Evolutionary conservation across 495 filamentous ascomycete genomes (phyloP).

Genomic region (Durotheca rogersii): DNA sequence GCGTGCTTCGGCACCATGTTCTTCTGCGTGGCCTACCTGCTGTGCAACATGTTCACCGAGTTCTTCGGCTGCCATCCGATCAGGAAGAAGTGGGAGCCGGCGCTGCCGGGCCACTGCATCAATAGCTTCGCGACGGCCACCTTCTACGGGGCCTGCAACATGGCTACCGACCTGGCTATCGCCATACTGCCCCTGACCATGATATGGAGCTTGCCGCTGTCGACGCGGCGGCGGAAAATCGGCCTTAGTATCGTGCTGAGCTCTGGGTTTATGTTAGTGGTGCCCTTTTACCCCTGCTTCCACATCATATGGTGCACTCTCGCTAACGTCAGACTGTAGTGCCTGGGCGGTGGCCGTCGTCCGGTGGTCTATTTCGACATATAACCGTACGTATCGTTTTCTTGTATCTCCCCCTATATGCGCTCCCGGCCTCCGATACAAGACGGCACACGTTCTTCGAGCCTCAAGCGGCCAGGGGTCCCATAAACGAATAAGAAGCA

Average conservation of each 20-base stretch:
- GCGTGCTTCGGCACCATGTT: slow-evolving; percentile 39
- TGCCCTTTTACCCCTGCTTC: too few relatives aligned
- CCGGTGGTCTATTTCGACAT: slow-evolving; percentile 32
- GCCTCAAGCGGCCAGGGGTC: not conserved
- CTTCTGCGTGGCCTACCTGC: slow-evolving; percentile 39
- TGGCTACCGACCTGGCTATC: slow-evolving; percentile 28
- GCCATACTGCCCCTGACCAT: slow-evolving; percentile 30
- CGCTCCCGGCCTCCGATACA: too few relatives aligned
- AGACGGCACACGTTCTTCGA: too few relatives aligned
- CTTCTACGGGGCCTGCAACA: slow-evolving; percentile 24
- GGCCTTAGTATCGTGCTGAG: slow-evolving; percentile 27
- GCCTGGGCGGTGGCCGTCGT: slow-evolving; percentile 37
- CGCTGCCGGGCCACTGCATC: slow-evolving; percentile 37
- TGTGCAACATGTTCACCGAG: slow-evolving; percentile 42
- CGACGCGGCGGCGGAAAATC: slow-evolving; percentile 19
- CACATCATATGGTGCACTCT: not conserved
- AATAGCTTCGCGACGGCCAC: slow-evolving; percentile 24
- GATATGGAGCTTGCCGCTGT: slow-evolving; percentile 28
- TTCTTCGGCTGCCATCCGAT: slow-evolving; percentile 40
- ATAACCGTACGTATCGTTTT: slow-evolving; percentile 19
- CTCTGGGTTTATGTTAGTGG: slow-evolving; percentile 29
- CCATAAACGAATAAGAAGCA: not conserved
- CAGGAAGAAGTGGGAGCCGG: slow-evolving; percentile 38
- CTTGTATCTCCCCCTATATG: too few relatives aligned
- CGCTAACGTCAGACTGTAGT: slow-evolving; percentile 18